Evolutionary conservation across 1,284 basidiomycete genomes (phyloP).

Genomic region (Bjerkandera adusta): DNA sequence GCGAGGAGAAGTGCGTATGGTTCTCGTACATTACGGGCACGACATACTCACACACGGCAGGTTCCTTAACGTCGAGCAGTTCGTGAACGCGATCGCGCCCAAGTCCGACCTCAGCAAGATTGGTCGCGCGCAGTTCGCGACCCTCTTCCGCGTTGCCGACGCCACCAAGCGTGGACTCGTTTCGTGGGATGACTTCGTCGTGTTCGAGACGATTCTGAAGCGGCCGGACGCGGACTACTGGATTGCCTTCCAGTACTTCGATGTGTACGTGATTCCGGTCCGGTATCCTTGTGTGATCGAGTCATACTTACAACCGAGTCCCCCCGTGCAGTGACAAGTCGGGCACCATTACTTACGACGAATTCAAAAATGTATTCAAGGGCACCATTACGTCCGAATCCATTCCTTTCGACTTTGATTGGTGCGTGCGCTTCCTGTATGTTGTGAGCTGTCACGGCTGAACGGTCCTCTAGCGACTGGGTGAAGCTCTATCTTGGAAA

Average conservation of each 20-base stretch:
- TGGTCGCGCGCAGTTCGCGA: conserved; percentile 80
- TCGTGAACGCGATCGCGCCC: conserved; percentile 92
- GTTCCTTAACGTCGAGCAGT: conserved; percentile 80
- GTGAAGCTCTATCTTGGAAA: conserved; percentile 92
- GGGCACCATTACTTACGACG: conserved; percentile 87
- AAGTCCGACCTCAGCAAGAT: conserved; percentile 82
- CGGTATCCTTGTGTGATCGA: neutral
- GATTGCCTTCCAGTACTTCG: conserved; percentile 96
- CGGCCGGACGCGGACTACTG: conserved; percentile 92
- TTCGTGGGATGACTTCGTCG: conserved; percentile 92
- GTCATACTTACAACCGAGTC: conserved; percentile 2
- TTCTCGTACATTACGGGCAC: neutral
- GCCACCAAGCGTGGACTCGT: conserved; percentile 73
- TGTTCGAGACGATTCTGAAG: conserved; percentile 89
- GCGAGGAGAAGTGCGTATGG: conserved; percentile 75
- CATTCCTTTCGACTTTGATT: conserved; percentile 94
- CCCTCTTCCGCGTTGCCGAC: conserved; percentile 91
- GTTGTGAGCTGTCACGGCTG: conserved; percentile 1
- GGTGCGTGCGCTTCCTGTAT: conserved; percentile 41
- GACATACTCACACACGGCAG: conserved; percentile 34
- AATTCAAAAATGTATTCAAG: conserved; percentile 89
- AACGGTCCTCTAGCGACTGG: conserved; percentile 67
- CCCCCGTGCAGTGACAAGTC: conserved; percentile 66
- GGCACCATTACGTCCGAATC: conserved; percentile 77
- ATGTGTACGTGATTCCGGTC: conserved; percentile 64